Evolutionary conservation across 352 stramenopile genomes (phyloP), one percentile per base, ranked within the genome.

Genomic region (Phytopythium litorale): DNA sequence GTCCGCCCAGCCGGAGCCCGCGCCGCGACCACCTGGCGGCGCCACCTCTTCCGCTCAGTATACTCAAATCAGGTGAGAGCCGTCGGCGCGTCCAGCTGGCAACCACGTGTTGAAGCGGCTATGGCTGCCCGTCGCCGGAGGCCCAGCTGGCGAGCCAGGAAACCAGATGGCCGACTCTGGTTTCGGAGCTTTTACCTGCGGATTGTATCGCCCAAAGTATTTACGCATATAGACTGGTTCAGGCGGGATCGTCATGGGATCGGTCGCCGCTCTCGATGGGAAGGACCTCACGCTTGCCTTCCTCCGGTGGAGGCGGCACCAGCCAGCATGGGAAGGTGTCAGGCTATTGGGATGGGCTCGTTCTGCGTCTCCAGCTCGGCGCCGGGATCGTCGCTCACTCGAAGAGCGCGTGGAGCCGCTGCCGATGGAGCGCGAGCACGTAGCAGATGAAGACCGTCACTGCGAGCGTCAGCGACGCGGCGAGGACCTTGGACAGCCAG

Each of bases 401-500:
- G 52, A 58, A 49, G 21, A 58, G 33, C 33, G n/a, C n/a, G 52
- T 21, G 52, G 16, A 56, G 49, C 11, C n/a, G 49, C 11, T 56
- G 49, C 3, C 35, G 49, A n/a, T 58, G 52, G 1, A 19, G 33
- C 7, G 35, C 38, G 35, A 58, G 9, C 19, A 58, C 35, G 35
- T n/a, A 32, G 32, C 35, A 42, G 52, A 58, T 46, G 35, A 49
- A 58, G 33, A 15, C 52, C 4, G 7, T 12, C 33, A 48, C 52
- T 16, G 19, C 33, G 35, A 58, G 35, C 35, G 52, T 46, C 33
- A 58, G 52, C 33, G 16, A 37, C 11, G n/a, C 32, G 4, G 52
- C 52, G 52, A 58, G 52, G 18, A 58, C 11, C 35, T 28, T 58
- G 33, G 52, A 58, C 52, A 58, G 33, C 52, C 52, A 58, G 52